These are phyloP conservation scores for Fusarium mangiferae DNA, from an alignment of 2,329 filamentous ascomycete genomes.

Conservation along the genomic window DNA sequence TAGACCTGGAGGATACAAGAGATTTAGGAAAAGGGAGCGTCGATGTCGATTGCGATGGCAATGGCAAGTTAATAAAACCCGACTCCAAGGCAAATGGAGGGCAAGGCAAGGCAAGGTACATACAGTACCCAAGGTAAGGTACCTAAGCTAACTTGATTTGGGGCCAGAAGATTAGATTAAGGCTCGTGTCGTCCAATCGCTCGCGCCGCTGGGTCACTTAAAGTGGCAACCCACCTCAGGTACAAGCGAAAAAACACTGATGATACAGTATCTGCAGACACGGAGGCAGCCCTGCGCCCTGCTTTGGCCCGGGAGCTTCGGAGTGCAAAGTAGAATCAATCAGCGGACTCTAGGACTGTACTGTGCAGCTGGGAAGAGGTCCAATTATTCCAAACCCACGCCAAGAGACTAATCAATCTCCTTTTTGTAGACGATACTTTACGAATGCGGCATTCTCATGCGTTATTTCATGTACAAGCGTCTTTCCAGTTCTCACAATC, in stretches of 20 bases:
- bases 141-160: constrained; percentile 18
- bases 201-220: constrained; percentile 24
- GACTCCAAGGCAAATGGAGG: background rate
- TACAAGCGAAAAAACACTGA: constrained; percentile 22
- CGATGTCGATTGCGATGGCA: constrained; percentile 17
- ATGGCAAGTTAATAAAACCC: constrained; percentile 35
- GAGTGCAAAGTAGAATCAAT: constrained; percentile 3
- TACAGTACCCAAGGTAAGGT: background rate
- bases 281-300: constrained; percentile 15
- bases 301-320: constrained; percentile 29
- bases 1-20: constrained; percentile 19
- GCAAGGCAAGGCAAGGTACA: background rate
- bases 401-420: constrained; percentile 21
- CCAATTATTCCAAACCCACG: constrained; percentile 3
- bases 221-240: constrained; percentile 30
- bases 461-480: constrained; percentile 15
- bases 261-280: constrained; percentile 23
- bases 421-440: constrained; percentile 6
- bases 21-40: constrained; percentile 36
- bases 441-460: background rate
- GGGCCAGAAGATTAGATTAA: constrained; percentile 36
- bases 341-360: background rate
- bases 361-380: constrained; percentile 16
- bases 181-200: constrained; percentile 32
- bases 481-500: background rate